A percentile compares a stretch with the other conserved stretches of the same genome.
These are phyloP conservation scores for Rhytidiadelphus loreus DNA, from an alignment of 225 moss, liverwort and hornwort genomes.

Conservation along the genomic window DNA sequence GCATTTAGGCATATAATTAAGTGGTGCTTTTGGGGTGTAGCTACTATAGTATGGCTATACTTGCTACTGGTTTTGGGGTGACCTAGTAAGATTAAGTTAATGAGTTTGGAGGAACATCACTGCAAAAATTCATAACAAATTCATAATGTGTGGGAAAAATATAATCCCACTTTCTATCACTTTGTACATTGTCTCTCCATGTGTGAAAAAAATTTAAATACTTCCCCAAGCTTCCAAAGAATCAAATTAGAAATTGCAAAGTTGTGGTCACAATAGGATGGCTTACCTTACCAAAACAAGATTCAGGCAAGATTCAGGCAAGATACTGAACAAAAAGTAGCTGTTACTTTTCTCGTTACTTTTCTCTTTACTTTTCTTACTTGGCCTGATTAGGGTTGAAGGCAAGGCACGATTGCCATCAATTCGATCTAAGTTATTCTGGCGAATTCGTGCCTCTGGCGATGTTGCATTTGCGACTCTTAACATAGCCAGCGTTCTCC, in stretches of 20 bases:
- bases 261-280: background rate
- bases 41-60: background rate
- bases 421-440: background rate
- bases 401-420: background rate
- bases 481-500: background rate
- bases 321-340: background rate
- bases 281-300: background rate
- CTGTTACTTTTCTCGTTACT: background rate
- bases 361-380: background rate
- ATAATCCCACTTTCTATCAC: background rate
- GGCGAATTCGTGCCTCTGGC: background rate
- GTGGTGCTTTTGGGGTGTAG: fast-evolving
- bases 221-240: background rate
- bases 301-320: background rate
- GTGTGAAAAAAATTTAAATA: background rate
- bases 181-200: background rate
- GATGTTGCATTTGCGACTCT: background rate
- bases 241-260: background rate
- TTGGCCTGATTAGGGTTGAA: background rate
- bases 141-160: background rate
- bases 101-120: background rate
- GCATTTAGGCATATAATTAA: background rate
- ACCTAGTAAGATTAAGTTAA: too few relatives aligned
- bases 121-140: background rate
- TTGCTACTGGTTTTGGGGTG: fast-evolving